phyloP scores from a whole-genome alignment of 495 filamentous ascomycete genomes.

The Neurospora discreta region DNA sequence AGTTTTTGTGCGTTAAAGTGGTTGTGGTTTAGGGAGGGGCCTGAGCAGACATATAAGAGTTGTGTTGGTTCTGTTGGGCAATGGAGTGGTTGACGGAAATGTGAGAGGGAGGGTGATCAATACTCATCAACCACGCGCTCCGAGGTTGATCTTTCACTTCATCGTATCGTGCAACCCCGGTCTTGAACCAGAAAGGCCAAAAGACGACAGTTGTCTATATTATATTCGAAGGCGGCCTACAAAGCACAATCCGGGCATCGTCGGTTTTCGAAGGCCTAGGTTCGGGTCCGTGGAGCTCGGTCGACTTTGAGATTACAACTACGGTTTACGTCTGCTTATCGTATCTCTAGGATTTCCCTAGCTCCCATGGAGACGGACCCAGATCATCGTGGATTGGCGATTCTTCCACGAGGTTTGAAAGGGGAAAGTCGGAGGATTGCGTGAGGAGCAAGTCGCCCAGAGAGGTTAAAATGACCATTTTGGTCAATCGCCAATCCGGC shows the following conservation, averaged over 20 bases:
- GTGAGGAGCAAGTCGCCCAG: neutral
- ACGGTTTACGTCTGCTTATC: neutral
- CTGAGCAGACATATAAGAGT: conserved; percentile 59
- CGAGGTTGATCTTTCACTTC: neutral
- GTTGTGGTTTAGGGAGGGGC: conserved; percentile 49
- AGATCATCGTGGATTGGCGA: neutral
- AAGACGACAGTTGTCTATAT: neutral
- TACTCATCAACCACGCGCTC: neutral
- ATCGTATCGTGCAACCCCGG: neutral
- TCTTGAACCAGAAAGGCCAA: neutral
- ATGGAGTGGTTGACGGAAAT: too few species aligned
- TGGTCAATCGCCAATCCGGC: neutral
- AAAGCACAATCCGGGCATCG: neutral
- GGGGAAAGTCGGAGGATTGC: neutral
- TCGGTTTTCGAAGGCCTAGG: neutral
- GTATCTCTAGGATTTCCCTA: neutral
- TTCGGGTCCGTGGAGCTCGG: neutral
- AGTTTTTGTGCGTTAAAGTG: conserved; percentile 50
- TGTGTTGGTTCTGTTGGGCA: conserved; percentile 49
- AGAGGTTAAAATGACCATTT: neutral
- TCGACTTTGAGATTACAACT: neutral
- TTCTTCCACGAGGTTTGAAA: neutral
- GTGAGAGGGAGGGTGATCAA: neutral
- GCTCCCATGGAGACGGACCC: neutral
- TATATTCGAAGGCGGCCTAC: neutral